Conservation (phyloP, 2,329 filamentous ascomycete genomes). For the Pseudonectria buxi region DNA sequence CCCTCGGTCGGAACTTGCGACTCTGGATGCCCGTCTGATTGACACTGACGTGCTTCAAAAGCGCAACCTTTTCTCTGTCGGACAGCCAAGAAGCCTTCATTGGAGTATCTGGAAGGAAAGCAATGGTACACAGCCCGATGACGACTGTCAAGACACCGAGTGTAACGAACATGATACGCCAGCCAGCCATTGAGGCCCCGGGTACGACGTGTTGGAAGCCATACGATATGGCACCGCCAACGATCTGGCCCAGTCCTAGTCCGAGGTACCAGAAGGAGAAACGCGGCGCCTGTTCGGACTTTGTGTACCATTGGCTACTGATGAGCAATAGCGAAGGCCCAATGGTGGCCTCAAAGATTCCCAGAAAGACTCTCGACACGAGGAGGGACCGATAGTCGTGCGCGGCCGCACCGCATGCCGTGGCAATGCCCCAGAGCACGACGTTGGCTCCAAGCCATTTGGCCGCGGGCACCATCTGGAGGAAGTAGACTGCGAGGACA, state of each 20-base stretch:
- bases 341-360: constrained; percentile 55
- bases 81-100: constrained; percentile 41
- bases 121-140: constrained; percentile 26
- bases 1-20: constrained; percentile 44
- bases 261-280: constrained; percentile 57
- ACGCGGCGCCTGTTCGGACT: constrained; percentile 52
- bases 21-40: constrained; percentile 54
- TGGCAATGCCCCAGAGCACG: constrained; percentile 51
- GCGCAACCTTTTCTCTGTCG: constrained; percentile 40
- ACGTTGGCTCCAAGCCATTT: constrained; percentile 57
- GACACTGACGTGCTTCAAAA: constrained; percentile 46
- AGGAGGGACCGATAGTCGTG: constrained; percentile 47
- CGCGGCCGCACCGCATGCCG: constrained; percentile 46
- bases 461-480: constrained; percentile 53
- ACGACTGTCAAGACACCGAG: constrained; percentile 46
- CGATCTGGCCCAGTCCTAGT: constrained; percentile 54
- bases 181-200: constrained; percentile 53
- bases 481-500: constrained; percentile 39
- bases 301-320: constrained; percentile 55
- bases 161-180: constrained; percentile 64
- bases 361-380: constrained; percentile 50
- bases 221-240: constrained; percentile 57
- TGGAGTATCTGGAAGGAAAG: constrained; percentile 35
- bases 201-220: constrained; percentile 47
- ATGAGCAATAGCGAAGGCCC: constrained; percentile 55